Conservation (phyloP, 768 basidiomycete genomes). For the Suillus ampliporus region DNA sequence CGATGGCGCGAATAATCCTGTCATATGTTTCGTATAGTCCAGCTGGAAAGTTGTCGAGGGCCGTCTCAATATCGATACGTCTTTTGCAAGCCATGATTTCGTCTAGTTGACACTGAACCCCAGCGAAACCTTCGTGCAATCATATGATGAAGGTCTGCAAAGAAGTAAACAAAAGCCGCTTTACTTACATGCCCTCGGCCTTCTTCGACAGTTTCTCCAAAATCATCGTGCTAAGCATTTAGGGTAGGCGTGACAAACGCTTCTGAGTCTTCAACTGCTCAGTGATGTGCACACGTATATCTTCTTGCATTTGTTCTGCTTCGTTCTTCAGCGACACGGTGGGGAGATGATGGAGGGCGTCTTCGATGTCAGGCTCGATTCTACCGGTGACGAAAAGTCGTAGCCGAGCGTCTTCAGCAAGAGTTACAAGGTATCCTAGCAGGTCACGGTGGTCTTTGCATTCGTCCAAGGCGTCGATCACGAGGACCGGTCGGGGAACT, state of each 20-base stretch:
- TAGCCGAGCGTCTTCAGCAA: constrained; percentile 4
- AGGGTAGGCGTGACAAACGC: background rate
- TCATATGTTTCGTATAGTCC: constrained; percentile 29
- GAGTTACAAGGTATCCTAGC: background rate
- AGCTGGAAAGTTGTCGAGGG: constrained; percentile 16
- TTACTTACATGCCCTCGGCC: constrained; percentile 14
- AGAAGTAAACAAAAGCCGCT: background rate
- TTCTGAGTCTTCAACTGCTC: constrained; percentile 1
- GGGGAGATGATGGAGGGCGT: background rate
- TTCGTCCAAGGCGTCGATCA: constrained; percentile 22
- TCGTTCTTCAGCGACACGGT: constrained; percentile 8
- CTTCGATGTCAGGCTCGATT: background rate
- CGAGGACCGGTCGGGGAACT: background rate
- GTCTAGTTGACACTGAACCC: constrained; percentile 15
- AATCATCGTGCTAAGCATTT: background rate
- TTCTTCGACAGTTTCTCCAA: constrained; percentile 1
- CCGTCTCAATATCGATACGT: background rate
- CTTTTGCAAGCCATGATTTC: background rate
- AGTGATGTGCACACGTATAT: constrained; percentile 3
- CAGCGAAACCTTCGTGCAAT: constrained; percentile 10
- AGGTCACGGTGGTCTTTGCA: constrained; percentile 10
- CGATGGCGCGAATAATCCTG: constrained; percentile 22
- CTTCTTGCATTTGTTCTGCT: background rate
- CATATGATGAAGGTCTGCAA: background rate
- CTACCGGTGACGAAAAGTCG: constrained; percentile 17